phyloP scores from a whole-genome alignment of 2,329 filamentous ascomycete species.

The Pleurostoma richardsiae region DNA sequence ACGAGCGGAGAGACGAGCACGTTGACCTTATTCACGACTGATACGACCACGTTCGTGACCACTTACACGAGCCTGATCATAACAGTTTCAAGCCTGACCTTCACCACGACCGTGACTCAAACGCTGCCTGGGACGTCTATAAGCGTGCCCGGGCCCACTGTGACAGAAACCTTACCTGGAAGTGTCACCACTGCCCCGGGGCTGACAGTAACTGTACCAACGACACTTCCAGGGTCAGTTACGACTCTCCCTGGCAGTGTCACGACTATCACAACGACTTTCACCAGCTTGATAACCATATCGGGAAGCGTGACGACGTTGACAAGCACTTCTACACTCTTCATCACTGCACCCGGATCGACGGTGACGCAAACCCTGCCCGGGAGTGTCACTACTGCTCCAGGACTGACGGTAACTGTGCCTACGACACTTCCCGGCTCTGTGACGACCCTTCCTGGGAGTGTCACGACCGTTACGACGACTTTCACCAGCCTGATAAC shows the following conservation, averaged over 20 bases:
- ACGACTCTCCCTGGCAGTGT: slow-evolving; percentile 14
- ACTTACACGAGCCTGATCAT: not conserved
- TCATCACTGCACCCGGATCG: slow-evolving; percentile 3
- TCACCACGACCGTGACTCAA: not conserved
- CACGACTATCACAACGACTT: slow-evolving; percentile 1
- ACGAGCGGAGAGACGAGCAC: slow-evolving; percentile 3
- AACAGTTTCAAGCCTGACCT: no score
- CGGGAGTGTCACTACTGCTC: slow-evolving; percentile 11
- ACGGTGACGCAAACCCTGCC: slow-evolving; percentile 7
- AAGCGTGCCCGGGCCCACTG: not conserved
- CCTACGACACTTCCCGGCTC: slow-evolving; percentile 9
- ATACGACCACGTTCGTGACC: slow-evolving; percentile 1
- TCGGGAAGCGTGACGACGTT: slow-evolving; percentile 2
- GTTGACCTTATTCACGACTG: not conserved
- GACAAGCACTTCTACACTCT: slow-evolving; percentile 15
- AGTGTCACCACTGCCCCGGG: not conserved
- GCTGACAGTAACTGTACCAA: slow-evolving; percentile 1
- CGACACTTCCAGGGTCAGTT: slow-evolving; percentile 10
- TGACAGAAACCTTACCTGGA: slow-evolving; percentile 1
- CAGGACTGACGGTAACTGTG: slow-evolving; percentile 4
- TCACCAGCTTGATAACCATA: not conserved
- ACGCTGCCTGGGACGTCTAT: not conserved
- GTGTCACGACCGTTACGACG: not conserved
- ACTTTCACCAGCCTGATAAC: slow-evolving; percentile 1
- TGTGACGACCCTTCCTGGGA: slow-evolving; percentile 5